Evolutionary conservation across 2,329 filamentous ascomycete species (phyloP).

Genomic region (Colletotrichum lindemuthianum): DNA sequence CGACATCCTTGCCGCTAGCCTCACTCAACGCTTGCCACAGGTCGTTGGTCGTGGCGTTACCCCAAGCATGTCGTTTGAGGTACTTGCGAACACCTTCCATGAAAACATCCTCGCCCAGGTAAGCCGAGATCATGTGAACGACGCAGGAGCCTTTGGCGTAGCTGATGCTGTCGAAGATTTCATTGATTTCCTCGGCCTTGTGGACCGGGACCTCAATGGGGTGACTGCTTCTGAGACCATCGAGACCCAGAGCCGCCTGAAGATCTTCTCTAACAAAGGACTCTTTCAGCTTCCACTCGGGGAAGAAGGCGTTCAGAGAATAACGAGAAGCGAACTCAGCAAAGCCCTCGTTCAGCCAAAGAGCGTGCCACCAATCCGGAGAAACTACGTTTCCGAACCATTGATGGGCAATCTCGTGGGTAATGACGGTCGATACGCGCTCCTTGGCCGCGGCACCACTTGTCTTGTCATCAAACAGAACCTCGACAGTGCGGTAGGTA

Average conservation of each 20-base stretch:
- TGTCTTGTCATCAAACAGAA: constrained; percentile 91
- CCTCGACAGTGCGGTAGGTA: constrained; percentile 91
- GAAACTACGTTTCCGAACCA: constrained; percentile 99
- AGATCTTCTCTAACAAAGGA: constrained; percentile 93
- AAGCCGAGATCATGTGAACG: constrained; percentile 95
- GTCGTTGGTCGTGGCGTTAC: constrained; percentile 91
- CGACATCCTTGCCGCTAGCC: constrained; percentile 90
- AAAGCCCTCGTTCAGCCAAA: constrained; percentile 97
- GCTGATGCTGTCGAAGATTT: constrained; percentile 98
- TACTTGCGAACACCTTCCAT: constrained; percentile 91
- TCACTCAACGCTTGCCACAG: constrained; percentile 89
- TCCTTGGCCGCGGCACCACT: constrained; percentile 91
- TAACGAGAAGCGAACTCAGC: constrained; percentile 66
- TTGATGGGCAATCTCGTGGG: constrained; percentile 96
- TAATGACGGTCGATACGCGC: constrained; percentile 92
- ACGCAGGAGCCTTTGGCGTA: constrained; percentile 98
- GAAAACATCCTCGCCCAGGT: constrained; percentile 91
- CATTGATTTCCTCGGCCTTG: constrained; percentile 94
- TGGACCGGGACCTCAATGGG: constrained; percentile 97
- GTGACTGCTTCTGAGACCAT: constrained; percentile 93
- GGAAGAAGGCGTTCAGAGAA: constrained; percentile 93
- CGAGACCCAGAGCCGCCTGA: constrained; percentile 85
- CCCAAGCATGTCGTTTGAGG: constrained; percentile 95
- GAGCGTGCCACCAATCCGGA: constrained; percentile 98
- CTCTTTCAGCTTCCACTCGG: constrained; percentile 98